A percentile compares a stretch with the other conserved stretches of the same genome.
Conservation (phyloP, 177 flowering plant species). For the Vitis hybrid region DNA sequence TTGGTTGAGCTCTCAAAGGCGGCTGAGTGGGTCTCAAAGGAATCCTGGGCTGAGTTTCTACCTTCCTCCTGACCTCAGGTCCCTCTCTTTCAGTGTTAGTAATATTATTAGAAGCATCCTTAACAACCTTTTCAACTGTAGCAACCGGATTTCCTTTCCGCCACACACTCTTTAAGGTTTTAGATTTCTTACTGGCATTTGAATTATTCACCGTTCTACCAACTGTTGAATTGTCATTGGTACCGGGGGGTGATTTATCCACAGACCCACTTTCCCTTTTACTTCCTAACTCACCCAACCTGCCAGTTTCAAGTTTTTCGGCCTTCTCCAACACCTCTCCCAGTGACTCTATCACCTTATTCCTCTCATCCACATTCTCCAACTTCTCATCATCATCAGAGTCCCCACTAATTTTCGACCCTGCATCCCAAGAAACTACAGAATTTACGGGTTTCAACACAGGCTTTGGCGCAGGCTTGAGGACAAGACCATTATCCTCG, state of each 20-base stretch:
- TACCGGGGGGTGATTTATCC: conserved; percentile 29
- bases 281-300: conserved; percentile 10
- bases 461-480: conserved; percentile 81
- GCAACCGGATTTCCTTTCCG: conserved; percentile 80
- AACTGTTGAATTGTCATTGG: conserved; percentile 18
- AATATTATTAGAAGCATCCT: conserved; percentile 35
- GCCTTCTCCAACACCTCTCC: conserved; percentile 95
- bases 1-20: conserved; percentile 58
- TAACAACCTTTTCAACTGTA: conserved; percentile 51
- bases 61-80: conserved; percentile 19
- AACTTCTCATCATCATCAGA: conserved; percentile 23
- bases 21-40: conserved; percentile 47
- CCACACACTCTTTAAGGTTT: conserved; percentile 88
- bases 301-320: conserved; percentile 64
- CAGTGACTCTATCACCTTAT: conserved; percentile 75
- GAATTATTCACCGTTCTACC: conserved; percentile 27
- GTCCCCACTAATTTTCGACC: conserved; percentile 16
- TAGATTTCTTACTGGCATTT: conserved; percentile 31
- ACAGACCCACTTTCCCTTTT: conserved; percentile 26
- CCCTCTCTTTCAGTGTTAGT: conserved; percentile 29
- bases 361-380: conserved; percentile 52
- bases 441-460: conserved; percentile 43
- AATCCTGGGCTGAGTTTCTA: conserved; percentile 21
- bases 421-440: conserved; percentile 23
- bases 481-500: conserved; percentile 51